These are phyloP conservation scores for Clavispora phyllophila DNA, from an alignment of 805 yeast species.

Conservation along the genomic window DNA sequence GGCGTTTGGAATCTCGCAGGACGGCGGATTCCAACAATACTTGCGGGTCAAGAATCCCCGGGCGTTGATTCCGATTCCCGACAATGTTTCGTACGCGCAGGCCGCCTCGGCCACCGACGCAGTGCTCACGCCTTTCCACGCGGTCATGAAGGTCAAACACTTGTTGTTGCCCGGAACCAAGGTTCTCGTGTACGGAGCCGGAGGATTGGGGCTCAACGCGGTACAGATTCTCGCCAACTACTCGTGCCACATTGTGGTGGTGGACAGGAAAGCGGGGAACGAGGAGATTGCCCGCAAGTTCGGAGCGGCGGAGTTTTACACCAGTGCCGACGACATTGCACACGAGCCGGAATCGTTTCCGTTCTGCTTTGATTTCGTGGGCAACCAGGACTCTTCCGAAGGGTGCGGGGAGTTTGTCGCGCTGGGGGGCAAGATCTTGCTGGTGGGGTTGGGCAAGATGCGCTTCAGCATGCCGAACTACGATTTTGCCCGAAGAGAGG, in stretches of 20 bases:
- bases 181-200: constrained; percentile 36
- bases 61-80: constrained; percentile 35
- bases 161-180: constrained; percentile 28
- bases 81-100: constrained; percentile 30
- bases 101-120: constrained; percentile 42
- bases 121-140: constrained; percentile 39
- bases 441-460: constrained; percentile 40
- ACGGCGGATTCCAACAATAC: constrained; percentile 41
- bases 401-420: constrained; percentile 28
- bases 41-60: constrained; percentile 31
- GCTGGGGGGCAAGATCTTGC: constrained; percentile 33
- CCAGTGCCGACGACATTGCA: constrained; percentile 20
- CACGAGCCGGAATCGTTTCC: constrained; percentile 34
- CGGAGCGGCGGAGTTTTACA: constrained; percentile 41
- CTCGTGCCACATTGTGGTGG: constrained; percentile 30
- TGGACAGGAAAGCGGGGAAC: constrained; percentile 20
- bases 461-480: constrained; percentile 27
- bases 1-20: constrained; percentile 33
- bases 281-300: constrained; percentile 21
- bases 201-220: constrained; percentile 41
- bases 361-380: constrained; percentile 32
- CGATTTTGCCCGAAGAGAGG: constrained; percentile 38
- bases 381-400: constrained; percentile 24
- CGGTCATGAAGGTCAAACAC: constrained; percentile 31
- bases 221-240: constrained; percentile 32